These are phyloP conservation scores for Termitomyces sp. DNA, from an alignment of 1,284 basidiomycete genomes.

Conservation along the genomic window DNA sequence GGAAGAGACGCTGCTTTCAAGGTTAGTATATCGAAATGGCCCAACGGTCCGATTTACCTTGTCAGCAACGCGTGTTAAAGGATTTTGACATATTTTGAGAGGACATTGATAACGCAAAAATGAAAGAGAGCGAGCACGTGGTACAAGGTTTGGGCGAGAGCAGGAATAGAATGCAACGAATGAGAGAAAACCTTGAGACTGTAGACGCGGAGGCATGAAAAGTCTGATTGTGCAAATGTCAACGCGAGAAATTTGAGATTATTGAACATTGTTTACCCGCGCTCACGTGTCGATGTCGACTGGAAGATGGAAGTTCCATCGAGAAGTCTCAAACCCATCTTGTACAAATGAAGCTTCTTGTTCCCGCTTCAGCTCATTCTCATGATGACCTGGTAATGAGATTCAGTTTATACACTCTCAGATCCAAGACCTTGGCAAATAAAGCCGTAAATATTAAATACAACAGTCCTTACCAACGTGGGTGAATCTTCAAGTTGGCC, in stretches of 20 bases:
- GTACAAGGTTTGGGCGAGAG: slow-evolving; percentile 31
- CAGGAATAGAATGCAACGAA: slow-evolving; percentile 56
- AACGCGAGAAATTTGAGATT: slow-evolving; percentile 27
- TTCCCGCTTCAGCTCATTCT: background rate
- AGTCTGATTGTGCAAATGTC: background rate
- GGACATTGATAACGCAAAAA: slow-evolving; percentile 33
- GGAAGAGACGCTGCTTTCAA: slow-evolving; percentile 62
- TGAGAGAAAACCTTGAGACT: slow-evolving; percentile 47
- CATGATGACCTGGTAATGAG: background rate
- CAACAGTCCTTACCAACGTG: background rate
- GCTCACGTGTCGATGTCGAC: slow-evolving; percentile 8
- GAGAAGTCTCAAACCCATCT: no score
- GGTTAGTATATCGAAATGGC: slow-evolving; percentile 5
- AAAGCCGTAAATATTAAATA: background rate
- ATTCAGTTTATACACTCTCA: background rate
- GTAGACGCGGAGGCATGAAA: slow-evolving; percentile 39
- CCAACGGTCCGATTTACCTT: slow-evolving; percentile 23
- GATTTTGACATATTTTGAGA: slow-evolving; percentile 18
- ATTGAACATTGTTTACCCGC: slow-evolving; percentile 23
- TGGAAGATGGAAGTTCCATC: no score
- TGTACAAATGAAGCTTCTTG: background rate
- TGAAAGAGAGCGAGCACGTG: slow-evolving; percentile 36
- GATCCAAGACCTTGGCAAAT: background rate
- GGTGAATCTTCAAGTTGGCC: background rate
- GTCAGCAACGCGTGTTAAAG: slow-evolving; percentile 24